A percentile compares a stretch with the other conserved stretches of the same genome.
These are phyloP conservation scores for Trichophyton rubrum DNA, from an alignment of 2,329 filamentous ascomycete genomes.

Conservation along the genomic window DNA sequence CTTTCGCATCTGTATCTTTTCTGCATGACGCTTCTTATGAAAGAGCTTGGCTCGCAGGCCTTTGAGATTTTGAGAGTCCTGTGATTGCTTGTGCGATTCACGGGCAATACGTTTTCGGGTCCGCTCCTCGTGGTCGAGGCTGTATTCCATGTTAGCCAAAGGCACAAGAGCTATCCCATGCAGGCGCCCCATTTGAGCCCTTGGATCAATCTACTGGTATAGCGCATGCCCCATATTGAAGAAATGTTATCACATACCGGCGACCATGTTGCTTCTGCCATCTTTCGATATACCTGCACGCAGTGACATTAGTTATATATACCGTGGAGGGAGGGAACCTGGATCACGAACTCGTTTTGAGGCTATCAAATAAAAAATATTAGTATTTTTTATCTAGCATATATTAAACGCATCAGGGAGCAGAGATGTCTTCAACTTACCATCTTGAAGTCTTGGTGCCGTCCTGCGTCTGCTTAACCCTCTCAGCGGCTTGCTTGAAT, in stretches of 20 bases:
- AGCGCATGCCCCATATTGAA: not conserved
- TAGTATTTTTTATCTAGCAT: conserved; percentile 6
- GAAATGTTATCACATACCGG: conserved; percentile 20
- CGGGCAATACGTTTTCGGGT: conserved; percentile 74
- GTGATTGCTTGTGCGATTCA: conserved; percentile 74
- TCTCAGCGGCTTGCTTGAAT: not conserved
- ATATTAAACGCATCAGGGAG: not conserved
- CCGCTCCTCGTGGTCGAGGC: conserved; percentile 78
- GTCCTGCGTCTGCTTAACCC: not conserved
- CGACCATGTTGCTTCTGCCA: conserved; percentile 55
- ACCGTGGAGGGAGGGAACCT: not conserved
- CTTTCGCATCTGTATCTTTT: conserved; percentile 98
- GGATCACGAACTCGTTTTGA: conserved; percentile 34
- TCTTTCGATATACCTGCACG: conserved; percentile 54
- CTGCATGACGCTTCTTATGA: conserved; percentile 83
- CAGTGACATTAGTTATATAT: conserved; percentile 7
- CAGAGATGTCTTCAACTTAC: conserved; percentile 5
- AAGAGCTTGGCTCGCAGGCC: conserved; percentile 87
- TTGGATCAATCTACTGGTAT: not conserved
- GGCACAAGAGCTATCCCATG: conserved; percentile 22
- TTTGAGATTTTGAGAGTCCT: conserved; percentile 85
- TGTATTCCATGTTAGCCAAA: conserved; percentile 16
- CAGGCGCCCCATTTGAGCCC: not conserved
- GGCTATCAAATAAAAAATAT: conserved; percentile 17
- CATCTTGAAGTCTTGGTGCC: conserved; percentile 11